phyloP scores from a whole-genome alignment of 306 rosid genomes.

The Morella rubra region DNA sequence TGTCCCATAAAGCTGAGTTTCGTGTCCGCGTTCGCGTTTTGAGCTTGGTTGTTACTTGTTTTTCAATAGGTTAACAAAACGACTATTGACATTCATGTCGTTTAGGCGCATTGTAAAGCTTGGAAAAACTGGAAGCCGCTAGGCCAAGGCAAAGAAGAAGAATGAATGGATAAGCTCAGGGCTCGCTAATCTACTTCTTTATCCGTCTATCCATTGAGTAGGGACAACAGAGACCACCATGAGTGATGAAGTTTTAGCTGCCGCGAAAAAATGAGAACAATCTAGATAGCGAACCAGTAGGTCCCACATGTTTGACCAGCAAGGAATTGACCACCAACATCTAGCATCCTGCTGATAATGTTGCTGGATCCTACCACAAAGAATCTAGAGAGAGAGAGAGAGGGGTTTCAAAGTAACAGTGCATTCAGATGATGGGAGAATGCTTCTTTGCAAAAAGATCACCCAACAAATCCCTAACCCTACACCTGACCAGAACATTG shows the following conservation, averaged over 20 bases:
- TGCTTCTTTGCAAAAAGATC: slow-evolving; percentile 42
- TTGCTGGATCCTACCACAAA: slow-evolving; percentile 26
- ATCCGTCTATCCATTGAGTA: background rate
- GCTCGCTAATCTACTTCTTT: background rate
- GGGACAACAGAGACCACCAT: background rate
- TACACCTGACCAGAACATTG: slow-evolving; percentile 45
- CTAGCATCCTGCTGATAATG: slow-evolving; percentile 21
- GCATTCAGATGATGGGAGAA: slow-evolving; percentile 38
- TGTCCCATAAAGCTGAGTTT: too few relatives aligned
- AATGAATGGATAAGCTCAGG: background rate
- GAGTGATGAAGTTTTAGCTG: too few relatives aligned
- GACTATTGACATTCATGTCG: too few relatives aligned
- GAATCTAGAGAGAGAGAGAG: slow-evolving; percentile 33
- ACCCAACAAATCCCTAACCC: slow-evolving; percentile 42
- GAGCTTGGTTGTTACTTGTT: too few relatives aligned
- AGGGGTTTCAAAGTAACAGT: slow-evolving; percentile 27
- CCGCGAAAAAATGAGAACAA: background rate
- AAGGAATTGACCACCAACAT: slow-evolving; percentile 29
- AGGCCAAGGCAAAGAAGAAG: too few relatives aligned
- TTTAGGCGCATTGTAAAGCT: background rate
- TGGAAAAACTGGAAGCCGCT: background rate
- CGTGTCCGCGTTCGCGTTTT: too few relatives aligned
- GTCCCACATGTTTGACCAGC: slow-evolving; percentile 26
- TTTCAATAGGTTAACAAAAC: too few relatives aligned
- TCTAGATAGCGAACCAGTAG: slow-evolving; percentile 10